Evolutionary conservation across 257 asterid genomes (phyloP).

Genomic region (Fraxinus anomala): DNA sequence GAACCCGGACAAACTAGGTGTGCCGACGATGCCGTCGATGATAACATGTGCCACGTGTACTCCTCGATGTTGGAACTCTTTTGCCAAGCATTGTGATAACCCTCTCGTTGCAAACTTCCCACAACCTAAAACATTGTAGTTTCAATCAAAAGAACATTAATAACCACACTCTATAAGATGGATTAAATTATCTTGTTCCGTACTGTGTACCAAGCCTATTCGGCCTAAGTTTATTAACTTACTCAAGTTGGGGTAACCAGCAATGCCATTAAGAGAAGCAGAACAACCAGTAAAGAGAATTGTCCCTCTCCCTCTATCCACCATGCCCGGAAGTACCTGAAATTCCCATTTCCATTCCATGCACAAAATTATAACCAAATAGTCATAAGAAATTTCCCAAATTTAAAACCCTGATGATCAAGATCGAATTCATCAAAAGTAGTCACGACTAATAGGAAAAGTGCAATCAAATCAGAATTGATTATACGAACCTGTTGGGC

Average conservation of each 20-base stretch:
- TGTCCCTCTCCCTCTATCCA: conserved; percentile 80
- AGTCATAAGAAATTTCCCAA: too few relatives aligned
- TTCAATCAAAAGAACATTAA: not conserved
- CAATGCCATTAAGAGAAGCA: conserved; percentile 67
- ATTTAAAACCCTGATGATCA: not conserved
- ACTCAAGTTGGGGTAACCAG: conserved; percentile 51
- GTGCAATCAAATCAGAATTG: not conserved
- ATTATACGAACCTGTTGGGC: conserved; percentile 65
- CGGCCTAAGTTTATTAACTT: not conserved
- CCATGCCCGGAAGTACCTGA: conserved; percentile 84
- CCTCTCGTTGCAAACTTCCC: conserved; percentile 85
- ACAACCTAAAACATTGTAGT: conserved; percentile 47
- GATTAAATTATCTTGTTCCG: too few relatives aligned
- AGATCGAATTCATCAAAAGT: too few relatives aligned
- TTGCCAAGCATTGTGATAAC: conserved; percentile 74
- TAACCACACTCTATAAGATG: not conserved
- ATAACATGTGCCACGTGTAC: conserved; percentile 85
- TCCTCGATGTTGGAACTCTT: conserved; percentile 75
- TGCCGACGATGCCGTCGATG: conserved; percentile 68
- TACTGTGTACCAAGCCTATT: too few relatives aligned
- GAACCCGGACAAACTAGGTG: conserved; percentile 31
- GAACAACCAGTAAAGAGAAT: conserved; percentile 82
- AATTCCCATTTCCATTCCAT: conserved; percentile 11
- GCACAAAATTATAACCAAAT: not conserved
- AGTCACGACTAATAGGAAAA: too few relatives aligned